Evolutionary conservation across 2,329 filamentous ascomycete genomes (phyloP), one percentile per base, ranked within the genome.

Genomic region (Cercospora zeae-maydis): DNA sequence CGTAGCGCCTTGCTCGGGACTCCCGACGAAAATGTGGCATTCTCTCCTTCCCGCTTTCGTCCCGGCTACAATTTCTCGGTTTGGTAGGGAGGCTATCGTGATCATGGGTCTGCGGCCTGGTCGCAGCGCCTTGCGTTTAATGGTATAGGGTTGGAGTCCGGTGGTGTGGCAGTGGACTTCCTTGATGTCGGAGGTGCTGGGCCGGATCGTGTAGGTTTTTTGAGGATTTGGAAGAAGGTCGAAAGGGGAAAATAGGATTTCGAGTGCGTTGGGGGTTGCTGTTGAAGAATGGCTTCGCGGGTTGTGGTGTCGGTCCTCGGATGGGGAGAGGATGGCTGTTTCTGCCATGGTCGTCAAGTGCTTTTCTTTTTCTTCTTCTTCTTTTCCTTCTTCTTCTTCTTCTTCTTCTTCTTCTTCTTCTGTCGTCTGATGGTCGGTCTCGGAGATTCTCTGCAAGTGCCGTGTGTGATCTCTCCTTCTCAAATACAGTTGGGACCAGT

Each of bases 11-110:
- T 37, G 9, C 14, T 36, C 45, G 3, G 57, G 57, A 14, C 30
- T 52, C 8, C 57, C 57, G 8, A 53, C 57, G 57, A 59, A 59
- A 11, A 59, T 53, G 14, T 59, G 57, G 27, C 45, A 39, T 24
- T 59, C 47, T 42, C 57, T 52, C 19, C 47, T 34, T 31, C 57
- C 57, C 19, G 45, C 45, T 33, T 59, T 59, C 4, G 57, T 59
- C 21, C 57, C 57, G 8, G 57, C 57, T 16, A 59, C 47, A 10
- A 59, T 39, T 7, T 59, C 42, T n/a, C 45, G 1, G 1, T 27
- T 33, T 4, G 57, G 57, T 11, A 59, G 10, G 13, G 45, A n/a
- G n/a, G 47, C 49, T 27, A 59, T 52, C 8, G 47, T 59, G 21
- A 31, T 53, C 57, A 59, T 59, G 6, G 57, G 57, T 19, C 49